These are phyloP conservation scores for Hypholoma sublateritium DNA, from an alignment of 768 basidiomycete species.

Conservation along the genomic window DNA sequence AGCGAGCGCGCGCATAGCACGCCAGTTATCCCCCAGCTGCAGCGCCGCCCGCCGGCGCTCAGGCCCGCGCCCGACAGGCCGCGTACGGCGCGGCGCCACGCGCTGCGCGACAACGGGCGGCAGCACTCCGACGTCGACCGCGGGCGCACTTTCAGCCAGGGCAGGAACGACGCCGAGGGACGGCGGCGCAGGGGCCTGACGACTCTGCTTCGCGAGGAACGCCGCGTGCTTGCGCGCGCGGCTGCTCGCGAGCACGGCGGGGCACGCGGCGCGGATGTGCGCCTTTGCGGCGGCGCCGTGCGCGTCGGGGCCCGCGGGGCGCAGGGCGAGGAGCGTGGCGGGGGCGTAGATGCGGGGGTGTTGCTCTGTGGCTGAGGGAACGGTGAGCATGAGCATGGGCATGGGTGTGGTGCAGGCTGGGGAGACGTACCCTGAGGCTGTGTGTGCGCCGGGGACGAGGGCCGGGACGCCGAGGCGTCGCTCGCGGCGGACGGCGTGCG, in stretches of 20 bases:
- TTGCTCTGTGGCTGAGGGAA: background rate
- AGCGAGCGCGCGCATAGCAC: background rate
- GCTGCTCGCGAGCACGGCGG: background rate
- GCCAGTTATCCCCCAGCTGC: background rate
- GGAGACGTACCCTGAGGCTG: no score
- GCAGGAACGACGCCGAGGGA: no score
- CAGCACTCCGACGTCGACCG: background rate
- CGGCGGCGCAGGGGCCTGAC: background rate
- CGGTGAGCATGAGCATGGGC: no score
- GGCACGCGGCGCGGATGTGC: background rate
- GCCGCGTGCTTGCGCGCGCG: background rate
- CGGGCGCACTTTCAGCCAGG: no score
- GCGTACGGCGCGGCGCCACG: background rate
- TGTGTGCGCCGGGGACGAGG: background rate
- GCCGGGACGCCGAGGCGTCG: background rate
- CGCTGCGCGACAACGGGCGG: background rate
- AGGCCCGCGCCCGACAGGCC: background rate
- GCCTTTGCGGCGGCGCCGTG: background rate
- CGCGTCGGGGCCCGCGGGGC: background rate
- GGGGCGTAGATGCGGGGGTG: background rate
- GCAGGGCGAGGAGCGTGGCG: background rate
- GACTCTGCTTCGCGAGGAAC: background rate
- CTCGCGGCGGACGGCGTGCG: background rate
- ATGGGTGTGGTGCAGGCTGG: background rate
- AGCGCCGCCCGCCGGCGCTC: constrained; percentile 3